Base-by-base conservation (phyloP, 139 green algal species). In the Ettlia oleoabundans region DNA sequence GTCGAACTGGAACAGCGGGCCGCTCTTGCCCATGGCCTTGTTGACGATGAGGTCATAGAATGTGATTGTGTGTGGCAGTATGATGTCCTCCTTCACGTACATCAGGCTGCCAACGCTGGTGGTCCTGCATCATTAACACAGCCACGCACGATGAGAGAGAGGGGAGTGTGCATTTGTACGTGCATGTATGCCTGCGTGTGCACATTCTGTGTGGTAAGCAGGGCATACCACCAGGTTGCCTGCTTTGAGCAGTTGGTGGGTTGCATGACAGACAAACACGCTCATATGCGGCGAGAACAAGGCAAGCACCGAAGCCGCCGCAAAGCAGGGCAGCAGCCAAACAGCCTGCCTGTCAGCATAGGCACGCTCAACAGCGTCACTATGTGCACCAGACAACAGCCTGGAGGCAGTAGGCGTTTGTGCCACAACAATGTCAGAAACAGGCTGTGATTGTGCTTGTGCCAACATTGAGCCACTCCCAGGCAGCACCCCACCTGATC, bases 41-140 rank as follows among this genome's bases (percentile, higher is more conserved):
- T 92, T 97, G 19, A 95, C 70, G 75, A 99, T 99, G 38, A 99
- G 91, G 53, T 98, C 94, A 88, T 99, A 95, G 75, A 99, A 99
- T 35, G 93, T 95, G 79, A 93, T 74, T 77, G 94, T 92, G 76
- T 98, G 94, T 21, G 97, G 96, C 61, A 98, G 90, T 66, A 98
- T 97, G 65, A 98, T 76, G 84, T 98, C 95, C 86, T 98, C 95
- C 64, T 99, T 99, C 80, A 99, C 90, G 87, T 99, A 99, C 90
- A 99, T 94, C 63, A 99, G 86, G 73, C 93, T 95, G 74, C 94
- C 91, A 41, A 94, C 84, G 8, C 71, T 83, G 0, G 82, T 77
- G 0, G 64, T 80, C 82, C 87, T 88, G 80, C 32, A 40, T n/a
- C n/a, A n/a, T n/a, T n/a, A n/a, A n/a, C n/a, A 18, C 22, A 1